Evolutionary conservation across 495 filamentous ascomycete genomes (phyloP).

Genomic region (Penicillium subrubescens): DNA sequence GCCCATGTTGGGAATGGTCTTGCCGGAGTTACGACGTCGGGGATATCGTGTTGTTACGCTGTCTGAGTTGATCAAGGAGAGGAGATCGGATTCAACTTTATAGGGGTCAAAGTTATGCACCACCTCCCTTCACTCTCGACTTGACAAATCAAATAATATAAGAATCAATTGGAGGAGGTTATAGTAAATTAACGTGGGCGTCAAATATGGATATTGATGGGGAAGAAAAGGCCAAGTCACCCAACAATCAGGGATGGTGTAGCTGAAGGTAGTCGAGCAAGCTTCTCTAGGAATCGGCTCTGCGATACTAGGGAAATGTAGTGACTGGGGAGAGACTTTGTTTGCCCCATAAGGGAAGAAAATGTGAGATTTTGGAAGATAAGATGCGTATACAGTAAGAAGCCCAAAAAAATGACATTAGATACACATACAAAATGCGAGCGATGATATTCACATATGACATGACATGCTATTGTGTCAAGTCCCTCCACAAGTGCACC

Average conservation of each 20-base stretch:
- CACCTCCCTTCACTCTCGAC: no score
- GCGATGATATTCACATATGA: constrained; percentile 1
- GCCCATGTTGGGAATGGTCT: constrained; percentile 69
- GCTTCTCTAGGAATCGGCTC: no score
- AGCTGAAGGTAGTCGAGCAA: no score
- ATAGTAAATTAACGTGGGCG: no score
- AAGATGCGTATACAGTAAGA: not conserved
- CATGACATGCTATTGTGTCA: constrained; percentile 15
- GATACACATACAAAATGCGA: constrained; percentile 7
- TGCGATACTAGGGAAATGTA: no score
- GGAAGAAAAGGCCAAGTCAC: no score
- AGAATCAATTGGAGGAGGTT: no score
- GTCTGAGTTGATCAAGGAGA: constrained; percentile 57
- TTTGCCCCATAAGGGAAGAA: not conserved
- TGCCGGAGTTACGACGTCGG: constrained; percentile 66
- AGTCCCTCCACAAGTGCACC: constrained; percentile 25
- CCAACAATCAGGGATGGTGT: no score
- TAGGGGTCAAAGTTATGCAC: no score
- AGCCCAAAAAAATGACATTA: not conserved
- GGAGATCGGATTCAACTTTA: not conserved
- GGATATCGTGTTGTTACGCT: constrained; percentile 72
- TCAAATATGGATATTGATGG: no score
- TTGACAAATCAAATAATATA: no score
- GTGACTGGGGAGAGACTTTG: not conserved
- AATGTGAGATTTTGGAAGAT: not conserved